phyloP scores from a whole-genome alignment of 2,329 filamentous ascomycete genomes.

The Cladosporium sp. region DNA sequence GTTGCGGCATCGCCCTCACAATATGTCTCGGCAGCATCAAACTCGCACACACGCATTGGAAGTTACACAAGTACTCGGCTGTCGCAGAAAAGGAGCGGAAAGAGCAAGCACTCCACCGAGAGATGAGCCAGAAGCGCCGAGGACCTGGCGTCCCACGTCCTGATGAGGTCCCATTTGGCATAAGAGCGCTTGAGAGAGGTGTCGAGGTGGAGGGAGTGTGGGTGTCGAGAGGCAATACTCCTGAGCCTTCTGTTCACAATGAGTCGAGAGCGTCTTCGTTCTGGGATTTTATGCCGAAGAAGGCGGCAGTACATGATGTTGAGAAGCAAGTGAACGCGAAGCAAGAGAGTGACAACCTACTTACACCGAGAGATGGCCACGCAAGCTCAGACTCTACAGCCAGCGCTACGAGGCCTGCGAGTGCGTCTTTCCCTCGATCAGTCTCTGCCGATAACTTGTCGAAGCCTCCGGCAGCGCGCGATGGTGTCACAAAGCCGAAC shows the following conservation, averaged over 20 bases:
- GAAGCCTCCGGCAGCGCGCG: not conserved
- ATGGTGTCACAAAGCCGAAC: not conserved
- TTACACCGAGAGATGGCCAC: not conserved
- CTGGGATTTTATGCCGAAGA: constrained; percentile 20
- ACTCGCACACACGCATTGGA: constrained; percentile 52
- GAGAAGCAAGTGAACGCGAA: constrained; percentile 13
- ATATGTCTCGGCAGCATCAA: constrained; percentile 69
- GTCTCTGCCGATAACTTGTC: not conserved
- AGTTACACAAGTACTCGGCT: constrained; percentile 45
- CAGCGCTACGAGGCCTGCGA: not conserved
- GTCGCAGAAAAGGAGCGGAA: constrained; percentile 35
- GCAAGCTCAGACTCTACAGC: not conserved
- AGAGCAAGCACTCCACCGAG: constrained; percentile 37
- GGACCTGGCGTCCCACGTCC: constrained; percentile 48
- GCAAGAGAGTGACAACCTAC: not conserved
- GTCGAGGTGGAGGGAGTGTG: constrained; percentile 80
- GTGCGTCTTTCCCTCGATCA: not conserved
- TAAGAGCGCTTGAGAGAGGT: constrained; percentile 80
- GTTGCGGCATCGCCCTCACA: constrained; percentile 67
- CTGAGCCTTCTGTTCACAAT: constrained; percentile 25
- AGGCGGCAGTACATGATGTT: not conserved
- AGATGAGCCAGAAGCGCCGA: constrained; percentile 34
- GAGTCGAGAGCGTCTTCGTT: constrained; percentile 11
- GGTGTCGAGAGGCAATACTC: constrained; percentile 51
- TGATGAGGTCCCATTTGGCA: constrained; percentile 78